phyloP scores from a whole-genome alignment of 306 rosid species.

The Glycine soja region DNA sequence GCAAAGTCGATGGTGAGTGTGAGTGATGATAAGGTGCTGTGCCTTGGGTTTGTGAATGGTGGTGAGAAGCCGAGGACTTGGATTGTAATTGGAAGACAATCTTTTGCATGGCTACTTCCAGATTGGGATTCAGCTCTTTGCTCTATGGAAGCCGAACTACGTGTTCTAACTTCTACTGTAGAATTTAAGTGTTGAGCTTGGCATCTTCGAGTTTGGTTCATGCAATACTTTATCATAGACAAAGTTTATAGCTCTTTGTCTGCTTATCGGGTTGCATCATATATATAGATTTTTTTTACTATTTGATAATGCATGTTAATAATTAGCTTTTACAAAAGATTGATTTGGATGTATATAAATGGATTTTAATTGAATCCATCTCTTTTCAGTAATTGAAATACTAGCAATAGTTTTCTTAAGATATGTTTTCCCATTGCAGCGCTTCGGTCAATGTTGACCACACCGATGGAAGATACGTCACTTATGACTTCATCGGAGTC shows the following conservation, averaged over 20 bases:
- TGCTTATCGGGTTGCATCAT: too few relatives aligned
- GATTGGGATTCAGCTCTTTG: constrained; percentile 57
- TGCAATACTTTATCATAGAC: neutral
- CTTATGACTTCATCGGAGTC: too few relatives aligned
- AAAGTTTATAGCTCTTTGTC: too few relatives aligned
- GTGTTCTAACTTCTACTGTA: constrained; percentile 46
- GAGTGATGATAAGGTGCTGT: constrained; percentile 32
- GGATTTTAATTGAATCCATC: neutral
- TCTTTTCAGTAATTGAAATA: neutral
- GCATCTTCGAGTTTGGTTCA: too few relatives aligned
- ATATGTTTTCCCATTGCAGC: neutral
- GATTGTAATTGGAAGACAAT: constrained; percentile 55
- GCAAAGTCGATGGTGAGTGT: constrained; percentile 55
- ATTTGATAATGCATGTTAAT: too few relatives aligned
- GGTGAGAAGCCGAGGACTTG: constrained; percentile 46
- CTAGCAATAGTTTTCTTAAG: neutral
- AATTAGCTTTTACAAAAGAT: too few relatives aligned
- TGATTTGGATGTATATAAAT: neutral
- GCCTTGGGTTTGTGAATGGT: constrained; percentile 60
- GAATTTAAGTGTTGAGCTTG: neutral
- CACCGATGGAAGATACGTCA: neutral
- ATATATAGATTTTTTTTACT: too few relatives aligned
- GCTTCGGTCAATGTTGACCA: neutral
- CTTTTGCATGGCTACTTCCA: constrained; percentile 50
- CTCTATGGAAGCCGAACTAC: constrained; percentile 48